phyloP scores from a whole-genome alignment of 2,329 filamentous ascomycete genomes.

The Scytalidium lignicola region DNA sequence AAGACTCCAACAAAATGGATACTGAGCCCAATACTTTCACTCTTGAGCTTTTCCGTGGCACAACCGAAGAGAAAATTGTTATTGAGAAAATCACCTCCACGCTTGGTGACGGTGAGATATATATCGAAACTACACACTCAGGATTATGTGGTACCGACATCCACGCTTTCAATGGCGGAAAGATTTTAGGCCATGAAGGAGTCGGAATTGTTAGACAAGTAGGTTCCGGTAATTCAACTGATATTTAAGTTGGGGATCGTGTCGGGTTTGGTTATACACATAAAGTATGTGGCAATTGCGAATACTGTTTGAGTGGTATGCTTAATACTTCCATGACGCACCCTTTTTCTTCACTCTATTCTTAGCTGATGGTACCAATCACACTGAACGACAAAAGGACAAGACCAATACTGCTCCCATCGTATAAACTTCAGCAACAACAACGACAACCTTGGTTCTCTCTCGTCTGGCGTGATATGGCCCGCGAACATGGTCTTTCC shows the following conservation, averaged over 20 bases:
- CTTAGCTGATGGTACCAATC: no score
- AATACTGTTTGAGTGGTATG: slow-evolving; percentile 33
- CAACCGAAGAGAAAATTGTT: background rate
- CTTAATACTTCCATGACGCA: no score
- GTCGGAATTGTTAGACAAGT: slow-evolving; percentile 35
- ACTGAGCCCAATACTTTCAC: no score
- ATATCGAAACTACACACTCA: slow-evolving; percentile 55
- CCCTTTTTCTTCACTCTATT: no score
- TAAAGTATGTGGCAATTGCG: slow-evolving; percentile 36
- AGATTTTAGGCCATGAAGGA: slow-evolving; percentile 42
- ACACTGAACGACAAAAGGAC: no score
- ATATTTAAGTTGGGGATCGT: slow-evolving; percentile 44
- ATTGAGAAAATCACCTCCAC: background rate
- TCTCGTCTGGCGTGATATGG: slow-evolving; percentile 28
- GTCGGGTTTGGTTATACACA: slow-evolving; percentile 37
- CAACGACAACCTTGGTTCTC: background rate
- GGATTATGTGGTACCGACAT: slow-evolving; percentile 58
- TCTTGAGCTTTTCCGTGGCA: background rate
- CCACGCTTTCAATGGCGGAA: slow-evolving; percentile 27
- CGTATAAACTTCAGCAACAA: background rate
- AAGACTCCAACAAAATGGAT: no score
- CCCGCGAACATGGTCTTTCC: slow-evolving; percentile 31
- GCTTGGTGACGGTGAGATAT: slow-evolving; percentile 35
- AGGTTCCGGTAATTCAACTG: slow-evolving; percentile 37
- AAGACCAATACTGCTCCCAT: background rate